phyloP scores from a whole-genome alignment of 495 filamentous ascomycete species.

The Penicillium roqueforti region DNA sequence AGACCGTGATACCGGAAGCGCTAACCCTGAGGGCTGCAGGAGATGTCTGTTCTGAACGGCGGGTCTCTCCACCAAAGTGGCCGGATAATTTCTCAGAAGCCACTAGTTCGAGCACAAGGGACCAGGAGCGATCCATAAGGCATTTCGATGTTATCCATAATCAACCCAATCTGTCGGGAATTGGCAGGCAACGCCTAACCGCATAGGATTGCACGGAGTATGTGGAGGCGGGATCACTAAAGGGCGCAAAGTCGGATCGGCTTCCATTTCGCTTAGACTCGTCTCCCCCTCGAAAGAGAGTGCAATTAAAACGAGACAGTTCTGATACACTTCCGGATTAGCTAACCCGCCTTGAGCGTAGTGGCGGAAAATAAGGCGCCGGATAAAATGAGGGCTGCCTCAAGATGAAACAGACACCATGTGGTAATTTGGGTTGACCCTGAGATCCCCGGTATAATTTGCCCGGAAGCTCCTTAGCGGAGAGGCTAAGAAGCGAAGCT shows the following conservation, averaged over 20 bases:
- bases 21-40: slow-evolving; percentile 5
- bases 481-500: neutral
- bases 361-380: slow-evolving; percentile 14
- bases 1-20: slow-evolving; percentile 4
- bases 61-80: slow-evolving; percentile 2
- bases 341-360: slow-evolving; percentile 11
- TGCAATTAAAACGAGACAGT: slow-evolving; percentile 13
- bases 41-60: neutral
- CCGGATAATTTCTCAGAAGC: neutral
- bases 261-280: neutral
- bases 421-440: slow-evolving; percentile 8
- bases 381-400: slow-evolving; percentile 16
- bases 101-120: slow-evolving; percentile 12
- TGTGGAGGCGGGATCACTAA: slow-evolving; percentile 2
- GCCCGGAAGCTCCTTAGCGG: slow-evolving; percentile 16
- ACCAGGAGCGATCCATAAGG: slow-evolving; percentile 1
- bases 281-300: slow-evolving; percentile 11
- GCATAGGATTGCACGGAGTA: neutral
- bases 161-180: neutral
- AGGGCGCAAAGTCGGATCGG: slow-evolving; percentile 9
- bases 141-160: neutral
- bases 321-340: slow-evolving; percentile 16
- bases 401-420: slow-evolving; percentile 28
- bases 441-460: slow-evolving; percentile 7
- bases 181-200: neutral